phyloP scores from a whole-genome alignment of 352 stramenopile species.

The Phytophthora citrophthora region DNA sequence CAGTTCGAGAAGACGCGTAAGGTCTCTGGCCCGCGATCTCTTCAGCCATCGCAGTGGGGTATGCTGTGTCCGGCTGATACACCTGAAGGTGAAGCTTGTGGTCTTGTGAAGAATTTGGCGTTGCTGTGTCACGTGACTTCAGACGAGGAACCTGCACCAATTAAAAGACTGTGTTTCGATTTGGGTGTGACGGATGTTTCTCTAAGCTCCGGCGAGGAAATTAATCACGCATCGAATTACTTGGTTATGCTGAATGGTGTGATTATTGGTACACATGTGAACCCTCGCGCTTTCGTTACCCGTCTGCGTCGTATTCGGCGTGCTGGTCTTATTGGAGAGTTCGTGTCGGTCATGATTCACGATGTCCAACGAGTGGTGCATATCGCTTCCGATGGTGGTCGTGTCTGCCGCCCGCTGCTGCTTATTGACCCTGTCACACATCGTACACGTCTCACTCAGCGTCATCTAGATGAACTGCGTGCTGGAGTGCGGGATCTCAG shows the following conservation, averaged over 20 bases:
- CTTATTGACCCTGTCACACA: constrained; percentile 92
- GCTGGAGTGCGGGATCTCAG: constrained; percentile 78
- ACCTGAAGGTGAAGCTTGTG: constrained; percentile 98
- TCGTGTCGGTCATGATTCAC: constrained; percentile 99
- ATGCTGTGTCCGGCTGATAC: constrained; percentile 99
- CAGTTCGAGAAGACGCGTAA: constrained; percentile 99
- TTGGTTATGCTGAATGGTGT: constrained; percentile 99
- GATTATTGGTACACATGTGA: constrained; percentile 96
- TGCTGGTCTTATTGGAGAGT: constrained; percentile 93
- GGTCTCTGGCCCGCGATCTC: constrained; percentile 96
- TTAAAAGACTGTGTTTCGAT: constrained; percentile 97
- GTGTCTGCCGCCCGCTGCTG: constrained; percentile 97
- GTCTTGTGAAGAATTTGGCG: constrained; percentile 99
- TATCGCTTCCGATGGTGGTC: constrained; percentile 98
- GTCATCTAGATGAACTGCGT: constrained; percentile 94
- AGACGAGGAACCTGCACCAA: constrained; percentile 91
- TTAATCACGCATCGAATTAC: constrained; percentile 95
- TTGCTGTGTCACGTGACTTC: constrained; percentile 97
- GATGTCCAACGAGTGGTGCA: constrained; percentile 97
- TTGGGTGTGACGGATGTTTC: constrained; percentile 97
- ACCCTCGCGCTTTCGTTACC: constrained; percentile 91
- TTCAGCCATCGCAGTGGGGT: constrained; percentile 99
- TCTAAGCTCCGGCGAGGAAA: constrained; percentile 95
- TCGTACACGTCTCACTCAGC: constrained; percentile 93
- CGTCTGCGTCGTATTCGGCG: constrained; percentile 82